phyloP scores from a whole-genome alignment of 2,329 filamentous ascomycete genomes.

The Alternaria tenuissima region DNA sequence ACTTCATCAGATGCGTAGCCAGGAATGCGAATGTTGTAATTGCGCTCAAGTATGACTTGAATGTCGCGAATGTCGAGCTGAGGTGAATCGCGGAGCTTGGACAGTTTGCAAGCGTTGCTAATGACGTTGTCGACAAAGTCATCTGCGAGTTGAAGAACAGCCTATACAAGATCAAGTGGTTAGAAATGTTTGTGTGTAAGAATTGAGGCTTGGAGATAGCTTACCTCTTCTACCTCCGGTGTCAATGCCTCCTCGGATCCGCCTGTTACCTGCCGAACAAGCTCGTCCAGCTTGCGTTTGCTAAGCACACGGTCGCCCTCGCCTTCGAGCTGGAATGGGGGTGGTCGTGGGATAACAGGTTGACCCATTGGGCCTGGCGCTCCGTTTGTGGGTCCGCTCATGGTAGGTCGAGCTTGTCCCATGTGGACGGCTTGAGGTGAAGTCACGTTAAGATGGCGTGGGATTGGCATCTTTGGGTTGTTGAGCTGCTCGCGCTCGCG shows the following conservation, averaged over 20 bases:
- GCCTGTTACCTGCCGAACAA: slow-evolving; percentile 92
- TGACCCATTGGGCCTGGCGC: slow-evolving; percentile 86
- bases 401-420: slow-evolving; percentile 78
- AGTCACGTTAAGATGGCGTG: slow-evolving; percentile 78
- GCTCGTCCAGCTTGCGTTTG: slow-evolving; percentile 96
- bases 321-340: slow-evolving; percentile 85
- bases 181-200: not conserved
- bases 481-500: slow-evolving; percentile 51
- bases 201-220: slow-evolving; percentile 24
- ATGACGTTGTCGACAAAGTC: slow-evolving; percentile 95
- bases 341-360: slow-evolving; percentile 82
- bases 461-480: slow-evolving; percentile 79
- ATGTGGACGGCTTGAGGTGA: slow-evolving; percentile 78
- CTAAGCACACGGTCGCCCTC: slow-evolving; percentile 93
- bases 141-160: slow-evolving; percentile 87
- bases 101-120: slow-evolving; percentile 84
- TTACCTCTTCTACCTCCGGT: slow-evolving; percentile 94
- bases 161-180: slow-evolving; percentile 58
- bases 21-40: slow-evolving; percentile 81
- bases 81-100: slow-evolving; percentile 90
- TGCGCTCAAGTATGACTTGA: slow-evolving; percentile 65
- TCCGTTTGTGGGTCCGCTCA: slow-evolving; percentile 77
- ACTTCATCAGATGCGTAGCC: slow-evolving; percentile 95
- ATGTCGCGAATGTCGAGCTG: slow-evolving; percentile 81
- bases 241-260: slow-evolving; percentile 81